Conservation (phyloP, 768 basidiomycete species). For the Boletus rufocinnamomeus region DNA sequence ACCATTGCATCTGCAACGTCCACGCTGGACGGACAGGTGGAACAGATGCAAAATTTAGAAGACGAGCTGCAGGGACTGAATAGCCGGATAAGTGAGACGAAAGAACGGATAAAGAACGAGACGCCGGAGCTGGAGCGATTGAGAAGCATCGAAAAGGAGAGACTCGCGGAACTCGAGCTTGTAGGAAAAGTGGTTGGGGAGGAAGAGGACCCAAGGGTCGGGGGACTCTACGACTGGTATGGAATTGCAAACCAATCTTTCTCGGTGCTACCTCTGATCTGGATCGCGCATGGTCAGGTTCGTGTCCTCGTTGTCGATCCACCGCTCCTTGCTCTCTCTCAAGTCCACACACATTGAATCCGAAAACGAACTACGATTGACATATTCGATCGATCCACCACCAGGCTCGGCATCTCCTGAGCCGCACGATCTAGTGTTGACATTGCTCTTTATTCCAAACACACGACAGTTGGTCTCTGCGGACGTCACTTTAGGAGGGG, state of each 20-base stretch:
- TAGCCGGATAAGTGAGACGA: conserved; percentile 51
- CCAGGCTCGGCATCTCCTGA: conserved; percentile 23
- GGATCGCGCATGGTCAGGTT: conserved; percentile 51
- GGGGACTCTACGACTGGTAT: conserved; percentile 72
- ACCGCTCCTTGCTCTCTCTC: conserved; percentile 62
- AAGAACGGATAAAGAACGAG: conserved; percentile 60
- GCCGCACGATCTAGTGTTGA: conserved; percentile 47
- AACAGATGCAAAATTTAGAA: conserved; percentile 74
- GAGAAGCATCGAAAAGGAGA: conserved; percentile 68
- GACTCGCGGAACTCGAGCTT: conserved; percentile 52
- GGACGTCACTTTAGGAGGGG: conserved; percentile 52
- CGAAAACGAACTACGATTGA: conserved; percentile 76
- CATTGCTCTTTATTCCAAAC: conserved; percentile 68
- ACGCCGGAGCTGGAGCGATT: conserved; percentile 58
- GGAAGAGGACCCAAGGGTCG: conserved; percentile 63
- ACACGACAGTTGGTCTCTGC: conserved; percentile 65
- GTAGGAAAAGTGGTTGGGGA: conserved; percentile 51
- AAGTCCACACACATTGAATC: conserved; percentile 59
- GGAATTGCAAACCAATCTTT: conserved; percentile 21
- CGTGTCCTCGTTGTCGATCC: conserved; percentile 63
- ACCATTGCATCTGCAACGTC: conserved; percentile 75
- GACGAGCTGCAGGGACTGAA: conserved; percentile 62
- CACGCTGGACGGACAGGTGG: conserved; percentile 73
- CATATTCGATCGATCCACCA: conserved; percentile 52
- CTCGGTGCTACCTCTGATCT: conserved; percentile 2